Conservation (phyloP, 352 stramenopile species). For the Phytophthora sansomeana region DNA sequence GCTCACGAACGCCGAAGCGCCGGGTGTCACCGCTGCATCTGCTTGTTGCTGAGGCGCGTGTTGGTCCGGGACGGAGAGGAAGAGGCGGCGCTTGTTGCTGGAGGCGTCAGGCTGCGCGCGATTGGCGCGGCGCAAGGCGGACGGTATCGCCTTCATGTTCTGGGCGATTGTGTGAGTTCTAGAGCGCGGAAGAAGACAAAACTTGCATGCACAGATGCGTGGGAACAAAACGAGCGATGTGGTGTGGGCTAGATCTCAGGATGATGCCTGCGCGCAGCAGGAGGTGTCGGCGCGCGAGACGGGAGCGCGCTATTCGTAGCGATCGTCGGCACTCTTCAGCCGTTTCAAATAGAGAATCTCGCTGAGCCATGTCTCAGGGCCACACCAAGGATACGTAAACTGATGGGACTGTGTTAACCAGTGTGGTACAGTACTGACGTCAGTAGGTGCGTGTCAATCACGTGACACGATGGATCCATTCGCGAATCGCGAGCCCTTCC, state of each 20-base stretch:
- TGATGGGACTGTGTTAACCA: not conserved
- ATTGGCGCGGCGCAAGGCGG: conserved; percentile 13
- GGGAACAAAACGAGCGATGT: not conserved
- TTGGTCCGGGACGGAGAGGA: conserved; percentile 16
- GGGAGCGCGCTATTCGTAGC: conserved; percentile 14
- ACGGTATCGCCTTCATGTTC: conserved; percentile 27
- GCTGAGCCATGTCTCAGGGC: conserved; percentile 11
- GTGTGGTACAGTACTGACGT: conserved; percentile 3
- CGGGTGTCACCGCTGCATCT: conserved; percentile 26
- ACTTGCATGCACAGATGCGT: conserved; percentile 22
- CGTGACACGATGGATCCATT: not conserved
- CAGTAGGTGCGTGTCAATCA: no score
- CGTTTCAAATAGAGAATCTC: no score
- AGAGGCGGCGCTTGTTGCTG: conserved; percentile 11
- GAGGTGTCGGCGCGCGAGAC: not conserved
- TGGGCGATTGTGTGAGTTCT: conserved; percentile 2
- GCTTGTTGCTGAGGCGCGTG: conserved; percentile 26
- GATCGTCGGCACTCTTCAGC: conserved; percentile 11
- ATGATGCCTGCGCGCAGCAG: conserved; percentile 5
- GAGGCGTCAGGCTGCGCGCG: conserved; percentile 2
- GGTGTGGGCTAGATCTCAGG: not conserved
- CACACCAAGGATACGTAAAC: conserved; percentile 13
- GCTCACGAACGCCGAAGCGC: conserved; percentile 26
- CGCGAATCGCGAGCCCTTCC: no score
- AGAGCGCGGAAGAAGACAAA: not conserved